Percentiles rank a stretch among this genome's conserved stretches.
Evolutionary conservation across 805 yeast genomes (phyloP).

Genomic region (Danielia reshetovae): DNA sequence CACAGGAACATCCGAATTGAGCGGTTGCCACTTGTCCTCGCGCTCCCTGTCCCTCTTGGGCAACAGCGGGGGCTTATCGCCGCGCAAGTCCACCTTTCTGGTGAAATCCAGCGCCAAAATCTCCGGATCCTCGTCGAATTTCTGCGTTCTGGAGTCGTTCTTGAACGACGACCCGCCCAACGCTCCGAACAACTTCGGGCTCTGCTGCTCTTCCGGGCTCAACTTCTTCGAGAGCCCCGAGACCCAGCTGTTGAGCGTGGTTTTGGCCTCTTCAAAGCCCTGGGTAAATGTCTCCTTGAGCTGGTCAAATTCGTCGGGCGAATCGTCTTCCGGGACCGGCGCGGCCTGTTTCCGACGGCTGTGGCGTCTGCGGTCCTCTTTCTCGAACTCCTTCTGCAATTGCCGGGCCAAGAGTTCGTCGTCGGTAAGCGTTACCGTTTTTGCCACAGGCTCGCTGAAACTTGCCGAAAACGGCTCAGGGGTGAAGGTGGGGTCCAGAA

Average conservation of each 20-base stretch:
- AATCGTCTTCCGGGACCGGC: slow-evolving; percentile 30
- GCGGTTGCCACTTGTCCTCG: slow-evolving; percentile 35
- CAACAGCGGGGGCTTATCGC: slow-evolving; percentile 22
- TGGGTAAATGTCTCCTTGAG: slow-evolving; percentile 64
- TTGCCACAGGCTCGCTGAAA: slow-evolving; percentile 40
- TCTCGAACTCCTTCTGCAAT: slow-evolving; percentile 63
- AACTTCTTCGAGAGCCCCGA: slow-evolving; percentile 58
- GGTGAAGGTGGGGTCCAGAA: slow-evolving; percentile 67
- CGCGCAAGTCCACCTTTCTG: slow-evolving; percentile 39
- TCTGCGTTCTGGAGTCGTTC: slow-evolving; percentile 19
- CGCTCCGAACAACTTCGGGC: slow-evolving; percentile 42
- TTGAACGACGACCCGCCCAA: slow-evolving; percentile 42
- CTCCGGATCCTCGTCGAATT: slow-evolving; percentile 53
- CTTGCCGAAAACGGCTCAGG: slow-evolving; percentile 33
- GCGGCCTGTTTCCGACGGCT: slow-evolving; percentile 10
- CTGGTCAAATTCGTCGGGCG: slow-evolving; percentile 59
- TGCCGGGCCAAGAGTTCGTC: slow-evolving; percentile 83
- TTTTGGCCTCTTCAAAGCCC: slow-evolving; percentile 77
- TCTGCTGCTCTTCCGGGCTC: slow-evolving; percentile 17
- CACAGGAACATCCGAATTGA: slow-evolving; percentile 36
- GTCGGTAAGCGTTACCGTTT: slow-evolving; percentile 30
- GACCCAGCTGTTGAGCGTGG: slow-evolving; percentile 76
- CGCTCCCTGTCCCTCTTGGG: slow-evolving; percentile 14
- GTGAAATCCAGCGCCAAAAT: slow-evolving; percentile 50
- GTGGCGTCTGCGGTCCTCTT: slow-evolving; percentile 35